Evolutionary conservation across 208 protist genomes (phyloP).

Genomic region (Wallacemonas sp.): DNA sequence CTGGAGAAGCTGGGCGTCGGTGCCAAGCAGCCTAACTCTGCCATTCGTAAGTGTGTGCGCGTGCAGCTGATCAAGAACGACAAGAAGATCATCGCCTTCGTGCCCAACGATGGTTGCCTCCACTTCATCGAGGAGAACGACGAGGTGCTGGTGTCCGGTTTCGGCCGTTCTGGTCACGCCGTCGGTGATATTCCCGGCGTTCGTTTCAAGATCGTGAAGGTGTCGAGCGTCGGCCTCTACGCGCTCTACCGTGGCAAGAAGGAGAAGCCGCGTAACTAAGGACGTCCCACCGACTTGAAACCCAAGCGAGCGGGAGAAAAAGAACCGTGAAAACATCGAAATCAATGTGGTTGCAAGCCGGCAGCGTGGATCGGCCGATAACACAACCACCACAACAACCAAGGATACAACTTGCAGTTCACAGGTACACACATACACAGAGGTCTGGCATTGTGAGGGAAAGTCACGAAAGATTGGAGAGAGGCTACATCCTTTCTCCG

Average conservation of each 20-base stretch:
- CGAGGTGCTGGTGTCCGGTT: constrained; percentile 99
- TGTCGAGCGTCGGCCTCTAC: constrained; percentile 97
- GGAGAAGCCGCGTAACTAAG: constrained; percentile 98
- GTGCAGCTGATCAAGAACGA: constrained; percentile 99
- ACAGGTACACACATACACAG: too few relatives aligned
- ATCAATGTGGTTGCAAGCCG: too few relatives aligned
- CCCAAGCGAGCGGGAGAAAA: too few relatives aligned
- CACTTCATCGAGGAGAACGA: constrained; percentile 99
- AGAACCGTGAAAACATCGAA: too few relatives aligned
- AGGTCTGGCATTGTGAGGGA: too few relatives aligned
- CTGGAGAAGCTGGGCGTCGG: constrained; percentile 99
- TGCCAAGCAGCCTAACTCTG: constrained; percentile 99
- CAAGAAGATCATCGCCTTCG: constrained; percentile 99
- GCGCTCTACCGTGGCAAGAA: constrained; percentile 99
- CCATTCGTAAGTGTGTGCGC: constrained; percentile 99
- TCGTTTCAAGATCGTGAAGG: constrained; percentile 99
- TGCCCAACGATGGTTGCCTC: constrained; percentile 99
- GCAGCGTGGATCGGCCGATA: too few relatives aligned
- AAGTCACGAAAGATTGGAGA: too few relatives aligned
- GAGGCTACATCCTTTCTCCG: too few relatives aligned
- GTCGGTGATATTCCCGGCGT: constrained; percentile 99
- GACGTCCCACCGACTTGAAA: neutral
- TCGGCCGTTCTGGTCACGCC: constrained; percentile 98
- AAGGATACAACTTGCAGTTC: too few relatives aligned
- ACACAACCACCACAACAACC: too few relatives aligned